A percentile compares a stretch with the other conserved stretches of the same genome.
phyloP scores from a whole-genome alignment of 345 rosid genomes.

The Gynandropsis gynandra region DNA sequence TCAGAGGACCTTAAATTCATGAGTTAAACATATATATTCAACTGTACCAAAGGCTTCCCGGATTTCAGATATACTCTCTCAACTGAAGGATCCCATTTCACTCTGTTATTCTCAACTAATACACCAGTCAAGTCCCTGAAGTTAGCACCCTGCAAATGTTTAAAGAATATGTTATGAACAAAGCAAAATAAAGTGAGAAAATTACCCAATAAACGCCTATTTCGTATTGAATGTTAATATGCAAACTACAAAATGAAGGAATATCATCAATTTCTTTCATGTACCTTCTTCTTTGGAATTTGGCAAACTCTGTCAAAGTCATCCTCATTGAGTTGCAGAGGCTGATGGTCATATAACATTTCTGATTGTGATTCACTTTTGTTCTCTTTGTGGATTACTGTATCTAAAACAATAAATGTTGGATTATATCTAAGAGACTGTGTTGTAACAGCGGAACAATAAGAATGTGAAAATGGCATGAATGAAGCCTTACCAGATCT shows the following conservation, averaged over 20 bases:
- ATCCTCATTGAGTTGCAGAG: constrained; percentile 20
- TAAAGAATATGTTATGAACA: background rate
- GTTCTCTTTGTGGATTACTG: constrained; percentile 9
- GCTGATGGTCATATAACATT: constrained; percentile 27
- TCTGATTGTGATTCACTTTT: constrained; percentile 1
- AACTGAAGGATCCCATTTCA: constrained; percentile 18
- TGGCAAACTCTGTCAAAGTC: constrained; percentile 23
- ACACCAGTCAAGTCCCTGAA: constrained; percentile 38
- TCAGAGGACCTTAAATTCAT: background rate
- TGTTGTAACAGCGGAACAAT: background rate
- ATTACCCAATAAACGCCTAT: too few species aligned
- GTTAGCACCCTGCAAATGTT: constrained; percentile 31
- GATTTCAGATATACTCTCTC: constrained; percentile 31
- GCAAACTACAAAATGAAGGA: too few species aligned
- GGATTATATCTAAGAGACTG: background rate
- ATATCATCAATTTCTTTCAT: background rate
- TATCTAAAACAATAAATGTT: constrained; percentile 16
- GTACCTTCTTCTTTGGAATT: constrained; percentile 39
- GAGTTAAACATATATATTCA: background rate
- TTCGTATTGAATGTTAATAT: too few species aligned
- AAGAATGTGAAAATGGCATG: background rate
- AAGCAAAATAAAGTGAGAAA: too few species aligned
- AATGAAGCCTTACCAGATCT: constrained; percentile 19
- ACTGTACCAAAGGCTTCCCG: constrained; percentile 32
- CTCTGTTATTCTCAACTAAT: constrained; percentile 28